Base-by-base conservation (phyloP, 805 yeast species). In the Tanozyma kutaoensis region DNA sequence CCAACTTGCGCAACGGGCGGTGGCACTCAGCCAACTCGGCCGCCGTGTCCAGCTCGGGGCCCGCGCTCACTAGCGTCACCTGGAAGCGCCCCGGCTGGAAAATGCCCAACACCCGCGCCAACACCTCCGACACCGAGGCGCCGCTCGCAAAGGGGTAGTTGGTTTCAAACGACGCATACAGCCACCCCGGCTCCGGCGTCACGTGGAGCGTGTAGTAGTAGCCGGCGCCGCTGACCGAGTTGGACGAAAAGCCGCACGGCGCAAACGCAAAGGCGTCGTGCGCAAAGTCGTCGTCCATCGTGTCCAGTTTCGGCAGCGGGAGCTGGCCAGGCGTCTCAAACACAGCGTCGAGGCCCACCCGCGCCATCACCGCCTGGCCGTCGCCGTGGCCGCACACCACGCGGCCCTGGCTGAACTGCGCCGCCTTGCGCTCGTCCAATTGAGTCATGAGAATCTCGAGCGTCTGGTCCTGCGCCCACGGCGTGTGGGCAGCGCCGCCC, bases 201-300 rank as follows among this genome's bases (percentile, higher is more conserved):
- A 91, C 80, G 48, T 91, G 97, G 32, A 86, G 61, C 7, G 96
- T 88, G 46, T 78, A 79, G 44, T 71, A 72, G 39, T 67, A 63
- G 13, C 52, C 54, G 23, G 62, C 68, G 24, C 70, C 60, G 24
- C 78, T 49, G 21, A 86, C 60, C 12, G 93, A 76, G 50, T 88
- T 88, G 24, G 95, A 81, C 2, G 95, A 82, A 45, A 73, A 88
- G 6, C 98, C 98, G 50, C 97, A 88, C 2, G 98, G 98, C 4
- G 79, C 60, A 50, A 88, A 88, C 16, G 91, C 76, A 53, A 84
- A 88, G 7, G 95, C 80, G 55, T 88, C 97, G 42, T 76, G 84
- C 10, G 22, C 14, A 20, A 35, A 37, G 25, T 45, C 52, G 26
- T 32, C 34, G 34, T 50, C 56, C 9, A 18, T 20, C 12, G 11